Conservation (phyloP, 371 early-diverging fungal species). For the Haplosporangium sp. region DNA sequence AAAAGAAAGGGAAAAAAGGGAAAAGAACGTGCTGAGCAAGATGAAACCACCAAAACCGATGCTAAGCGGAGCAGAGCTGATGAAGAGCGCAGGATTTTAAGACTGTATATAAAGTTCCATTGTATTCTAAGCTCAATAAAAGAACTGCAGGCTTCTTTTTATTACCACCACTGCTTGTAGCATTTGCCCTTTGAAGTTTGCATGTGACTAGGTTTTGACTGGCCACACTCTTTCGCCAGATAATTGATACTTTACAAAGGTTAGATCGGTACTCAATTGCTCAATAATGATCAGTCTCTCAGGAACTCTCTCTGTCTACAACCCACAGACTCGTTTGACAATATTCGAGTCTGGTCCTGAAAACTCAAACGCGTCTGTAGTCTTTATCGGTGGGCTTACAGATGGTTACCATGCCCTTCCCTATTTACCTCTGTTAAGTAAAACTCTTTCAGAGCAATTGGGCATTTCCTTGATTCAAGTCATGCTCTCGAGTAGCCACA, state of each 20-base stretch:
- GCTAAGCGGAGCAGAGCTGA: constrained; percentile 36
- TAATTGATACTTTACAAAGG: too few relatives aligned
- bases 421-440: constrained; percentile 53
- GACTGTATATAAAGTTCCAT: too few relatives aligned
- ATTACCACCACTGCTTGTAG: too few relatives aligned
- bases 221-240: too few relatives aligned
- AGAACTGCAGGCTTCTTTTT: too few relatives aligned
- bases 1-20: not conserved
- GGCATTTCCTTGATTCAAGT: constrained; percentile 64
- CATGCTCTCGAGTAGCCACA: constrained; percentile 61
- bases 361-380: constrained; percentile 50
- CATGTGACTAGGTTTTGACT: too few relatives aligned
- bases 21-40: constrained; percentile 23
- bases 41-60: constrained; percentile 29
- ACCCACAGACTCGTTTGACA: constrained; percentile 54
- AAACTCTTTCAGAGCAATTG: constrained; percentile 31
- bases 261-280: not conserved
- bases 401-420: constrained; percentile 66
- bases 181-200: too few relatives aligned
- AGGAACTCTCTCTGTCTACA: constrained; percentile 45
- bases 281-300: constrained; percentile 30
- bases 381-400: constrained; percentile 63
- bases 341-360: constrained; percentile 63
- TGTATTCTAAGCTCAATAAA: too few relatives aligned
- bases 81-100: constrained; percentile 49